A percentile compares a stretch with the other conserved stretches of the same genome.
Conservation (phyloP, 2,329 filamentous ascomycete species). For the Colletotrichum ledebouriae region DNA sequence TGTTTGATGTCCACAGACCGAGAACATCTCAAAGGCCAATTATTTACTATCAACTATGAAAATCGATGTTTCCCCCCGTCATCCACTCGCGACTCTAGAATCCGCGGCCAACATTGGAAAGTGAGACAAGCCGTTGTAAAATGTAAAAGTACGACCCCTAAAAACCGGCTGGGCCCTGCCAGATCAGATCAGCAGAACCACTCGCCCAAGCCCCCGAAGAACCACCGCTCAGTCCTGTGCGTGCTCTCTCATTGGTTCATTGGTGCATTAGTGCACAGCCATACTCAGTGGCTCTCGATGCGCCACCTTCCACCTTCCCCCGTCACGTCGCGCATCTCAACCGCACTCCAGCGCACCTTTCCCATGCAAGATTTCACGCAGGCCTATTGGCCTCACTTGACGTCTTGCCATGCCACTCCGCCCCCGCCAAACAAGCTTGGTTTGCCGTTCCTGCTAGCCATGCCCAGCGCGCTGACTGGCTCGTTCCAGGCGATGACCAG, state of each 20-base stretch:
- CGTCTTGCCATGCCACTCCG: constrained; percentile 20
- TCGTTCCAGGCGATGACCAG: constrained; percentile 6
- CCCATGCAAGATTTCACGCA: constrained; percentile 20
- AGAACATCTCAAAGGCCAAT: not conserved
- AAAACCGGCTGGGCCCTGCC: constrained; percentile 1
- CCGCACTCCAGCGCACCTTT: not conserved
- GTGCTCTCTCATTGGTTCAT: constrained; percentile 19
- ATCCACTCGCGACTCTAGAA: constrained; percentile 14
- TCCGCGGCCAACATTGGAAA: constrained; percentile 1
- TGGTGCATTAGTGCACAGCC: constrained; percentile 21
- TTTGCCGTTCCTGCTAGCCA: not conserved
- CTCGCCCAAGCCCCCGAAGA: constrained; percentile 7
- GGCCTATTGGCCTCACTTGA: constrained; percentile 29
- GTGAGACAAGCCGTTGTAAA: constrained; percentile 31
- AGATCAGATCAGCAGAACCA: not conserved
- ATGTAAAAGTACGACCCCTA: constrained; percentile 7
- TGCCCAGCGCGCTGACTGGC: constrained; percentile 16
- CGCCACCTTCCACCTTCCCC: not conserved
- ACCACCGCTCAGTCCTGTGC: not conserved
- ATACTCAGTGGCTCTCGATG: not conserved
- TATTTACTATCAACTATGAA: not conserved
- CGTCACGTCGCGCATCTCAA: not conserved
- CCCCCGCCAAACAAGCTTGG: constrained; percentile 40
- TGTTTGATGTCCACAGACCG: too few relatives aligned
- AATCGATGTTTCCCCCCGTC: not conserved